Evolutionary conservation across 2,329 filamentous ascomycete species (phyloP).

Genomic region (Lasiodiplodia gonubiensis): DNA sequence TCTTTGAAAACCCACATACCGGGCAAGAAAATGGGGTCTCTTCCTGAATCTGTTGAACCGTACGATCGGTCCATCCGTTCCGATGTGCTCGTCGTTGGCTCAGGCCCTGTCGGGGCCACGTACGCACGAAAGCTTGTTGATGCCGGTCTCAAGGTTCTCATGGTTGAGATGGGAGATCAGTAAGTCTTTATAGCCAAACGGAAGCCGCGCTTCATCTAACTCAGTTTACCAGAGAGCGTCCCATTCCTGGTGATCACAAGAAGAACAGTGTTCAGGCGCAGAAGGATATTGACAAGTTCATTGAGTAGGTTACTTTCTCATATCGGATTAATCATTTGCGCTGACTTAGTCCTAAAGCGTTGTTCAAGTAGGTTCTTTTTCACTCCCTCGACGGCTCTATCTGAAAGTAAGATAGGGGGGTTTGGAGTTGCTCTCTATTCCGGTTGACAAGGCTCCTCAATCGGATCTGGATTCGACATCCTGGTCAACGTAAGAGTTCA

Average conservation of each 20-base stretch:
- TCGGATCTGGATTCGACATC: not conserved
- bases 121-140: conserved; percentile 3
- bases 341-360: not conserved
- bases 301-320: not conserved
- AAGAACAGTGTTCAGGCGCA: conserved; percentile 35
- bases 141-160: not conserved
- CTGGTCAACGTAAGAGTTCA: not conserved
- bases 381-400: not conserved
- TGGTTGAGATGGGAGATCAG: conserved; percentile 5
- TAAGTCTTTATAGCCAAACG: not conserved
- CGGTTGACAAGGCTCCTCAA: not conserved
- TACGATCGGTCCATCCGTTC: too few species aligned
- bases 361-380: not conserved
- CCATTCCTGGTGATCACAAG: conserved; percentile 34
- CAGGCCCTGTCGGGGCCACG: not conserved
- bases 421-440: not conserved
- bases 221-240: conserved; percentile 22
- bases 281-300: conserved; percentile 34
- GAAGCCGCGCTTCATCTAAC: not conserved
- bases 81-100: not conserved
- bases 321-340: not conserved
- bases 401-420: not conserved
- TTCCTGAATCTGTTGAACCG: too few species aligned
- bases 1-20: too few species aligned
- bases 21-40: too few species aligned